Conservation (phyloP, 1,284 basidiomycete genomes). For the Sporisorium reilianum region DNA sequence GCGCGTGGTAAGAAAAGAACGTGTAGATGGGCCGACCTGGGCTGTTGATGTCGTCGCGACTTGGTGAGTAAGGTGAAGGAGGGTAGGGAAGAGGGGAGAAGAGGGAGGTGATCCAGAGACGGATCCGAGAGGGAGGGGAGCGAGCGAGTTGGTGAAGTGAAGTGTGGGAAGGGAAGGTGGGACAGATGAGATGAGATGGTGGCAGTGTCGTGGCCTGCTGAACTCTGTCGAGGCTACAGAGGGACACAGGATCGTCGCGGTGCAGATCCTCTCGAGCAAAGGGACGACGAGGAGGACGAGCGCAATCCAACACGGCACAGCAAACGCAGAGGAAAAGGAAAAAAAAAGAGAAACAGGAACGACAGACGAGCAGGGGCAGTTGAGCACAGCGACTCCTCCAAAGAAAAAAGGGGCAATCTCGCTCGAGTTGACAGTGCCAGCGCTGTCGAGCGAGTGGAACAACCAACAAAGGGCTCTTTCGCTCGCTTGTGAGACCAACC, state of each 20-base stretch:
- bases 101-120: slow-evolving; percentile 4
- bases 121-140: slow-evolving; percentile 20
- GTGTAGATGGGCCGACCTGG: slow-evolving; percentile 31
- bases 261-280: neutral
- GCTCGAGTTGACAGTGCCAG: slow-evolving; percentile 2
- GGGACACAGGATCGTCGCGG: slow-evolving; percentile 19
- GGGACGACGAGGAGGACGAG: neutral
- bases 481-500: neutral
- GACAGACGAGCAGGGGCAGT: neutral
- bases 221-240: neutral
- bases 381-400: neutral
- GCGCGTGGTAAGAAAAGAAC: slow-evolving; percentile 22
- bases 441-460: neutral
- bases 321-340: neutral
- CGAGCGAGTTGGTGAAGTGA: slow-evolving; percentile 2
- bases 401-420: neutral
- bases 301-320: neutral
- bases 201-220: neutral
- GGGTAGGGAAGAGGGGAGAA: slow-evolving; percentile 6
- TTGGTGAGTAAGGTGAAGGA: slow-evolving; percentile 1
- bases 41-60: slow-evolving; percentile 10
- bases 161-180: slow-evolving; percentile 9
- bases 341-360: slow-evolving; percentile 1
- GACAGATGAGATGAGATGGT: slow-evolving; percentile 6
- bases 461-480: neutral